Evolutionary conservation across 2,329 filamentous ascomycete species (phyloP).

Genomic region (Neophaeococcomyces mojaviensis): DNA sequence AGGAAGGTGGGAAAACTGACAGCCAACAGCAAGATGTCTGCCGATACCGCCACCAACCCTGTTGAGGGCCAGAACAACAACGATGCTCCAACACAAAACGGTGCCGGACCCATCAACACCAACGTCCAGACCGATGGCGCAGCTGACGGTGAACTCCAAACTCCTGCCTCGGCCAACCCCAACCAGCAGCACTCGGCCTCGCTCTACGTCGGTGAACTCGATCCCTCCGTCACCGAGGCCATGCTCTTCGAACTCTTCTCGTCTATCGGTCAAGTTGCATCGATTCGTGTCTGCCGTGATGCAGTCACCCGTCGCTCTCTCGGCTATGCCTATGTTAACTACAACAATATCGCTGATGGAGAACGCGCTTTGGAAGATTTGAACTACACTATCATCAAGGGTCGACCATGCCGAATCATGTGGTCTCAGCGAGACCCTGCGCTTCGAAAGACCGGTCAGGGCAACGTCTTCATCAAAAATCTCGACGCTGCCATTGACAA

Average conservation of each 20-base stretch:
- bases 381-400: slow-evolving; percentile 99
- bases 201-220: slow-evolving; percentile 97
- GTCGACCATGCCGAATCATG: slow-evolving; percentile 98
- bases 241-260: slow-evolving; percentile 99
- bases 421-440: slow-evolving; percentile 99
- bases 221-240: slow-evolving; percentile 94
- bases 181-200: slow-evolving; percentile 92
- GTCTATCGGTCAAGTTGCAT: slow-evolving; percentile 96
- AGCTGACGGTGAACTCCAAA: slow-evolving; percentile 44
- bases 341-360: slow-evolving; percentile 93
- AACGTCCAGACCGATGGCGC: slow-evolving; percentile 44
- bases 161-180: slow-evolving; percentile 57
- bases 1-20: slow-evolving; percentile 39
- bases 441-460: slow-evolving; percentile 97
- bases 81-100: slow-evolving; percentile 33
- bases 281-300: slow-evolving; percentile 98
- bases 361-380: slow-evolving; percentile 98
- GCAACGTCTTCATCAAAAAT: slow-evolving; percentile 99
- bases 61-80: slow-evolving; percentile 62
- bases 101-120: slow-evolving; percentile 59
- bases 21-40: slow-evolving; percentile 66
- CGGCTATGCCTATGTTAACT: slow-evolving; percentile 99
- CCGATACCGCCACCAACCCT: slow-evolving; percentile 67
- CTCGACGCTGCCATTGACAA: slow-evolving; percentile 97
- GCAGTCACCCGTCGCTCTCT: slow-evolving; percentile 97